Evolutionary conservation across 176 grass and related monocot genomes (phyloP).

Genomic region (Dactylis glomerata): DNA sequence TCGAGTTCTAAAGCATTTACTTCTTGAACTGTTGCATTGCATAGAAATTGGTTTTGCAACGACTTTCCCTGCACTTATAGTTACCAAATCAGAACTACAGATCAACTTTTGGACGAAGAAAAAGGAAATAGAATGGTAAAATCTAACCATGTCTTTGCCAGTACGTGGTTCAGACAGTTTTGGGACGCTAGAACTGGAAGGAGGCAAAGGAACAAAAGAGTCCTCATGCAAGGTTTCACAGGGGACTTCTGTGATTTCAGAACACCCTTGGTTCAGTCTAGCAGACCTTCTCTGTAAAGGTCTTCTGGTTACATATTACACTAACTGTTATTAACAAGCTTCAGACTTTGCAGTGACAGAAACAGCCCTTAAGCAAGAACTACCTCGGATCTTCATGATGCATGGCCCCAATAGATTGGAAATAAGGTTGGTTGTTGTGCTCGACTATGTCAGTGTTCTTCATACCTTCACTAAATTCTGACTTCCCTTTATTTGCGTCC

Average conservation of each 20-base stretch:
- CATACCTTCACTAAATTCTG: constrained; percentile 13
- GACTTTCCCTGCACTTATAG: constrained; percentile 4
- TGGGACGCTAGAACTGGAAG: background rate
- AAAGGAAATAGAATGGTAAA: background rate
- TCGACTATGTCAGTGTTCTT: background rate
- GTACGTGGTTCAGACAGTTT: background rate
- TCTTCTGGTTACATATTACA: constrained; percentile 16
- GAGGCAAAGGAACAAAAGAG: background rate
- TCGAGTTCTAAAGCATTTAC: constrained; percentile 8
- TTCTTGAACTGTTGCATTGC: background rate
- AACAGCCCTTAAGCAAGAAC: background rate
- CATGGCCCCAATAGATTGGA: background rate
- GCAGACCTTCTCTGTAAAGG: constrained; percentile 21
- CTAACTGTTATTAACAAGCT: background rate
- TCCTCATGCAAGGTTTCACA: background rate
- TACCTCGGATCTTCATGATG: constrained; percentile 26
- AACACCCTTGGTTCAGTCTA: constrained; percentile 29
- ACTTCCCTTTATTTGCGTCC: constrained; percentile 8
- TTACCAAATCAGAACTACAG: background rate
- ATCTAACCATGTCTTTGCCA: constrained; percentile 17
- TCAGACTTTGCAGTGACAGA: background rate
- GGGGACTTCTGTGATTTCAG: background rate
- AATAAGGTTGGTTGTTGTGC: background rate
- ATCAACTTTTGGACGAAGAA: background rate
- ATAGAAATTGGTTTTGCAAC: background rate